Conservation (phyloP, 305 asterid genomes). For the Ilex paraguariensis region DNA sequence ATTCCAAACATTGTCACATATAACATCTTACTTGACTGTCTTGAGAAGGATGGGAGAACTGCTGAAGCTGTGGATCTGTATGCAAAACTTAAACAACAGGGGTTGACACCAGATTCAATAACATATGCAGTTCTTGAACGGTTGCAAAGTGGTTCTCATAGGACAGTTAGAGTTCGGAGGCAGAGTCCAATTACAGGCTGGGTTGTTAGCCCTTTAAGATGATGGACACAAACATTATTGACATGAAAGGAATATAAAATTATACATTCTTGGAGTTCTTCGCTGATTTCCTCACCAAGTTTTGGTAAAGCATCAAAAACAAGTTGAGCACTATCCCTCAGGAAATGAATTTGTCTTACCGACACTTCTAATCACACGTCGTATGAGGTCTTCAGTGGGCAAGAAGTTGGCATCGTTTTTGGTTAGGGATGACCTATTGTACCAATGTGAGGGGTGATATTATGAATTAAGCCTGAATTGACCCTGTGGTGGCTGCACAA, state of each 20-base stretch:
- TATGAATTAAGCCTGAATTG: too few relatives aligned
- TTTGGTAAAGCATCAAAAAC: not conserved
- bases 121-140: slow-evolving; percentile 78
- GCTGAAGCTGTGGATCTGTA: slow-evolving; percentile 85
- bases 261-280: not conserved
- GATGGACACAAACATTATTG: slow-evolving; percentile 17
- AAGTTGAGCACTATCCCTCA: not conserved
- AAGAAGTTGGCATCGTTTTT: too few relatives aligned
- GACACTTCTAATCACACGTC: too few relatives aligned
- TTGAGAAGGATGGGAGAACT: slow-evolving; percentile 81
- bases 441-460: not conserved
- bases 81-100: slow-evolving; percentile 75
- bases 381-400: too few relatives aligned
- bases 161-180: slow-evolving; percentile 46
- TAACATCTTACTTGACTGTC: slow-evolving; percentile 85
- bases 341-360: not conserved
- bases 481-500: too few relatives aligned
- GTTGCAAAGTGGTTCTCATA: slow-evolving; percentile 70
- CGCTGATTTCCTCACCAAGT: not conserved
- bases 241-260: not conserved
- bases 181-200: slow-evolving; percentile 87
- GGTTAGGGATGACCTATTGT: not conserved
- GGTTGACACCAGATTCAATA: slow-evolving; percentile 76
- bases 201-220: slow-evolving; percentile 90
- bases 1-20: slow-evolving; percentile 80